Conservation (phyloP, 2,329 filamentous ascomycete genomes). For the Verticillium nonalfalfae region DNA sequence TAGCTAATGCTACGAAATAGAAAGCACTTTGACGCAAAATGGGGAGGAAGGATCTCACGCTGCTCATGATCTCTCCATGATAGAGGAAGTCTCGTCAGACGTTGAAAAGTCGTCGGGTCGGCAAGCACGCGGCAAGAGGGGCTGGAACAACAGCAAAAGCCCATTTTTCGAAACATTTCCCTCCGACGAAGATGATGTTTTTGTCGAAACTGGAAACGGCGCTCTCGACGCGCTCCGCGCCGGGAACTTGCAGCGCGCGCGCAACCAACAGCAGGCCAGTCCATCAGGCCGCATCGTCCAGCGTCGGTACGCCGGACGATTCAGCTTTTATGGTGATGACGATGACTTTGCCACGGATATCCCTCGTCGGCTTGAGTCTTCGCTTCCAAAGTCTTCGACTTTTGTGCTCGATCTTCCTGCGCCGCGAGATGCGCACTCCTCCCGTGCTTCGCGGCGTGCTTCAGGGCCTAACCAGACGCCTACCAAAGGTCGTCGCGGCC, state of each 20-base stretch:
- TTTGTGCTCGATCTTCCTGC: neutral
- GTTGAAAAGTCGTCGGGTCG: neutral
- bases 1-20: neutral
- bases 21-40: no score
- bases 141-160: neutral
- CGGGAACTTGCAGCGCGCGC: neutral
- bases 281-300: neutral
- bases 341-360: neutral
- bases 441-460: neutral
- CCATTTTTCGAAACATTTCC: neutral
- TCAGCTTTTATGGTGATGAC: neutral
- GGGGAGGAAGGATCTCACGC: neutral
- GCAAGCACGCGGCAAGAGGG: neutral
- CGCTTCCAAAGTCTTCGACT: neutral
- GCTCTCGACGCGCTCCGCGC: neutral
- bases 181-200: neutral
- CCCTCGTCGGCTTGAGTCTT: neutral
- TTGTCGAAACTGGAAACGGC: no score
- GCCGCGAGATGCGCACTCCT: neutral
- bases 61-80: neutral
- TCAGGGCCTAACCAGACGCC: neutral
- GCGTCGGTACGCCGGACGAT: neutral
- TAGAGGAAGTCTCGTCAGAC: slow-evolving; percentile 1
- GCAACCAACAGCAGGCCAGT: neutral
- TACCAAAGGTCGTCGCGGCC: neutral